Evolutionary conservation across 2,329 filamentous ascomycete species (phyloP).

Genomic region (Xylaria sp.): DNA sequence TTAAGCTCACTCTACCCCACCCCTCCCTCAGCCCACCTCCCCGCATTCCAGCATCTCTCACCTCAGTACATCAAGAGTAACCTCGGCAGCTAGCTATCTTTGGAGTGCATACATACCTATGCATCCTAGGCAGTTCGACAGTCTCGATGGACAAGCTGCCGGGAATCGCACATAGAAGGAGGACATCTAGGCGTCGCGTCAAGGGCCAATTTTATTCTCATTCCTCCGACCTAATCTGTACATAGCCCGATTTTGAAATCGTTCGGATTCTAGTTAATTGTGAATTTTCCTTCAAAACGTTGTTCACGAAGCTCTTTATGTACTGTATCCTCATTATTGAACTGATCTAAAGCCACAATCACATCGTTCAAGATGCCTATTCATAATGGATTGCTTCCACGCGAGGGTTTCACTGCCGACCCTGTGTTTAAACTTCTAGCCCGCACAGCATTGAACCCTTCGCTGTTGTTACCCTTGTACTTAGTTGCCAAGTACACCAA

Average conservation of each 20-base stretch:
- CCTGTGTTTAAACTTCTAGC: slow-evolving; percentile 68
- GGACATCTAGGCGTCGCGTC: not conserved
- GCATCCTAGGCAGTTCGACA: slow-evolving; percentile 5
- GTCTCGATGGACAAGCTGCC: slow-evolving; percentile 3
- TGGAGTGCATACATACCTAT: slow-evolving; percentile 7
- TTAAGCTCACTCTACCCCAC: slow-evolving; percentile 1
- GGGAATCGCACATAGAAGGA: not conserved
- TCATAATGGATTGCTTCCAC: slow-evolving; percentile 64
- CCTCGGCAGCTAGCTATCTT: slow-evolving; percentile 27
- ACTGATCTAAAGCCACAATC: slow-evolving; percentile 11
- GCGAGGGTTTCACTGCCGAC: slow-evolving; percentile 70
- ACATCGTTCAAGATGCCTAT: slow-evolving; percentile 54
- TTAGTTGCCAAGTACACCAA: slow-evolving; percentile 73
- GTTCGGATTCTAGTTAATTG: not conserved
- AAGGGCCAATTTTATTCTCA: not conserved
- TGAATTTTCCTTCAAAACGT: not conserved
- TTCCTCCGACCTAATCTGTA: not conserved
- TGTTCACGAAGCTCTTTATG: not conserved
- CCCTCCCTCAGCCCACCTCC: slow-evolving; percentile 21
- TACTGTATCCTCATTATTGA: not conserved
- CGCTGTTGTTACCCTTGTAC: slow-evolving; percentile 71
- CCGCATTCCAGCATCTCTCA: slow-evolving; percentile 27
- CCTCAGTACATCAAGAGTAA: slow-evolving; percentile 6
- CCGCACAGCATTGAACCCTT: slow-evolving; percentile 72
- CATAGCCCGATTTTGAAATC: not conserved